These are phyloP conservation scores for Fusarium nanum DNA, from an alignment of 2,329 filamentous ascomycete genomes.

Conservation along the genomic window DNA sequence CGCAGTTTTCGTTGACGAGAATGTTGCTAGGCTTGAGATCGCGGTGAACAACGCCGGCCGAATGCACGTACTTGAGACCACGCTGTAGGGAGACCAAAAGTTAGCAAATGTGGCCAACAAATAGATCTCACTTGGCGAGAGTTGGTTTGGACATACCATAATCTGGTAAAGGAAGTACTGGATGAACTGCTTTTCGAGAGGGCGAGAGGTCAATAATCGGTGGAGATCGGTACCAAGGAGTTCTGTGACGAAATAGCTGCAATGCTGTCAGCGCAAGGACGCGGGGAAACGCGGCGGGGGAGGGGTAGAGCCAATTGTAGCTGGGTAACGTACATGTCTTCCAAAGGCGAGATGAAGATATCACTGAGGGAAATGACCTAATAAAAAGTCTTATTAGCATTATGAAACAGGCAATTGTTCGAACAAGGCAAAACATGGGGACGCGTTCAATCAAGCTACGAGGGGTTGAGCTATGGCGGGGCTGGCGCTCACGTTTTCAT, in stretches of 20 bases:
- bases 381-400: conserved; percentile 27
- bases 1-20: conserved; percentile 99
- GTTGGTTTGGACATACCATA: conserved; percentile 71
- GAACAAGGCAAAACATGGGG: conserved; percentile 25
- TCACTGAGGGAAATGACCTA: conserved; percentile 98
- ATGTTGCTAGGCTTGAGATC: conserved; percentile 99
- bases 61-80: conserved; percentile 98
- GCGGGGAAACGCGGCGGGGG: conserved; percentile 17
- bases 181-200: conserved; percentile 99
- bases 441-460: not conserved
- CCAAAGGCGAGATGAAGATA: conserved; percentile 98
- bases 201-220: conserved; percentile 91
- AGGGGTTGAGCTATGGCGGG: conserved; percentile 14
- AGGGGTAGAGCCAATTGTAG: conserved; percentile 28
- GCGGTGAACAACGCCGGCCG: conserved; percentile 95
- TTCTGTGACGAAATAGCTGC: conserved; percentile 97
- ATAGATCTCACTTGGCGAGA: not conserved
- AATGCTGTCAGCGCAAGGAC: conserved; percentile 32
- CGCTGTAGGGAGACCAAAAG: conserved; percentile 66
- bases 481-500: conserved; percentile 81
- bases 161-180: conserved; percentile 99
- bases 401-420: conserved; percentile 17
- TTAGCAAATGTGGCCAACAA: conserved; percentile 23
- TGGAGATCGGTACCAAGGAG: conserved; percentile 96
- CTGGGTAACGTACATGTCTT: conserved; percentile 82